These are phyloP conservation scores for Dendrobium catenatum DNA, from an alignment of 106 monocot species.

Conservation along the genomic window DNA sequence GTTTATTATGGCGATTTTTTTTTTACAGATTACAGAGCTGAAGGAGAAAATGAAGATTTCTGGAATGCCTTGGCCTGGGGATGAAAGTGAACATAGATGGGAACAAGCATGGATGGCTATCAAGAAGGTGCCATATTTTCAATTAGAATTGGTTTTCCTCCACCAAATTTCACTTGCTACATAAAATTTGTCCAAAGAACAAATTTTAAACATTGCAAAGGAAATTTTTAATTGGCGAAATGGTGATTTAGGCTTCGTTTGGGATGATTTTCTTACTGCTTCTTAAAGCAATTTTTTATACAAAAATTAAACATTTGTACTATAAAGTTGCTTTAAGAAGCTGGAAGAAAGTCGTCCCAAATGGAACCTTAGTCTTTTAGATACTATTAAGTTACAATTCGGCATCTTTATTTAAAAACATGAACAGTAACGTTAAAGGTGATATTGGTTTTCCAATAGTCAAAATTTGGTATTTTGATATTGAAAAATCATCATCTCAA, in stretches of 20 bases:
- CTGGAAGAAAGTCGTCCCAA: too few relatives aligned
- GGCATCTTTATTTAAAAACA: too few relatives aligned
- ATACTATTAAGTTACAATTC: too few relatives aligned
- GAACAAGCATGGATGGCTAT: constrained; percentile 84
- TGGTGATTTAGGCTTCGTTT: background rate
- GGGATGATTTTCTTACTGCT: too few relatives aligned
- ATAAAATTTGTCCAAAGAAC: background rate
- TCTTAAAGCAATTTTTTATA: too few relatives aligned
- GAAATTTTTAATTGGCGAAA: background rate
- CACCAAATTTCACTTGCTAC: background rate
- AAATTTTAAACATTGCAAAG: background rate
- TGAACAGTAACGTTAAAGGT: too few relatives aligned
- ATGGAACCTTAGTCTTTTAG: too few relatives aligned
- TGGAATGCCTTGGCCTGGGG: constrained; percentile 98
- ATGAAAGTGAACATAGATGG: constrained; percentile 85
- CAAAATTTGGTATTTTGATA: too few relatives aligned
- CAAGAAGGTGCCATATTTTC: constrained; percentile 55
- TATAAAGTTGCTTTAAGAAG: too few relatives aligned
- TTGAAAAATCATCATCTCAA: too few relatives aligned
- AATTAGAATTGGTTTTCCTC: background rate
- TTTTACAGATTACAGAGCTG: constrained; percentile 60
- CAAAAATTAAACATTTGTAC: too few relatives aligned
- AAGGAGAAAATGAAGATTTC: constrained; percentile 67
- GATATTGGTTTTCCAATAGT: too few relatives aligned
- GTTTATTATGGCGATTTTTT: background rate